Evolutionary conservation across 2,329 filamentous ascomycete species (phyloP).

Genomic region (Alternaria angustiovoidea): DNA sequence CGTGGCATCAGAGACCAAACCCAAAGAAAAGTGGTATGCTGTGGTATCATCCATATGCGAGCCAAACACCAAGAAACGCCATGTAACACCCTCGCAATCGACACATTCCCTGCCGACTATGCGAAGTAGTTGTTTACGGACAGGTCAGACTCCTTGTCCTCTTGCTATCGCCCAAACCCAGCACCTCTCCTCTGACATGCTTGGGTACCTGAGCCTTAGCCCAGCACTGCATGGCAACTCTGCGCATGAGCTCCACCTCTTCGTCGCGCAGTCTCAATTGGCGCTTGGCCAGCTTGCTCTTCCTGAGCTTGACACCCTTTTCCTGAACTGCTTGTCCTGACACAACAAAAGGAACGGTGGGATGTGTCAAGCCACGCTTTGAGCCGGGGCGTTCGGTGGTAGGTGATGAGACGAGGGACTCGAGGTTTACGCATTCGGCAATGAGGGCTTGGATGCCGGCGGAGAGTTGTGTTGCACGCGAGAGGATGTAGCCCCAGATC

Average conservation of each 20-base stretch:
- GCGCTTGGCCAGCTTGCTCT: conserved; percentile 56
- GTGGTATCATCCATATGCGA: conserved; percentile 24
- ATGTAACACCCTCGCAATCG: not conserved
- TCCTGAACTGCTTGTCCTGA: conserved; percentile 19
- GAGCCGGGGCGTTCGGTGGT: conserved; percentile 24
- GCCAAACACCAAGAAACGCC: conserved; percentile 10
- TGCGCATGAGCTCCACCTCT: conserved; percentile 54
- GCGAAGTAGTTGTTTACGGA: conserved; percentile 25
- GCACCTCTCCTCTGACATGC: conserved; percentile 33
- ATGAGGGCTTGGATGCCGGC: conserved; percentile 58
- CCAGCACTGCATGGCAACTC: conserved; percentile 55
- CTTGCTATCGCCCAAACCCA: conserved; percentile 25
- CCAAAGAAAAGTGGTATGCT: conserved; percentile 15
- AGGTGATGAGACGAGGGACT: conserved; percentile 51
- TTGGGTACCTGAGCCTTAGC: conserved; percentile 43
- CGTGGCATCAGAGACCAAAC: not conserved
- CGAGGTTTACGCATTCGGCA: conserved; percentile 53
- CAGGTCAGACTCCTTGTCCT: conserved; percentile 44
- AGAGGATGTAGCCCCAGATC: conserved; percentile 55
- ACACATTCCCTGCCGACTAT: not conserved
- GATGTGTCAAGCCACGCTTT: conserved; percentile 33
- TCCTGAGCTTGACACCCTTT: conserved; percentile 42
- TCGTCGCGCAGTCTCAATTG: conserved; percentile 55
- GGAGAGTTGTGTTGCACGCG: conserved; percentile 54
- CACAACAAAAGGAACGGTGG: conserved; percentile 17